A percentile compares a stretch with the other conserved stretches of the same genome.
phyloP scores from a whole-genome alignment of 164 flowering plant genomes.

The Paratinospora sagittata region DNA sequence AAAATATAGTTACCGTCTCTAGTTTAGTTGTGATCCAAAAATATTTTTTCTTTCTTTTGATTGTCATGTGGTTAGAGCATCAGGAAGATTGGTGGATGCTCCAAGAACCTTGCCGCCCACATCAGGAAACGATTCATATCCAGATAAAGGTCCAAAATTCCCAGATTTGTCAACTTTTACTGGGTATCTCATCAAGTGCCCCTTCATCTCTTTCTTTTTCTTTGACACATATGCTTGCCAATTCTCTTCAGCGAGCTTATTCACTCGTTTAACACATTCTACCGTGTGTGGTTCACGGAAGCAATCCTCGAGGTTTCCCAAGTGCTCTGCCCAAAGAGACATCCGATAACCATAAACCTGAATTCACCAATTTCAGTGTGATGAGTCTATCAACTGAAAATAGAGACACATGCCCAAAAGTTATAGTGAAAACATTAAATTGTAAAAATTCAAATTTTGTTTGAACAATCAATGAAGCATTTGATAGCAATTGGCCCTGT shows the following conservation, averaged over 20 bases:
- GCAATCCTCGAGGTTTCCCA: constrained; percentile 38
- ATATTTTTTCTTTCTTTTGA: too few species aligned
- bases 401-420: not conserved
- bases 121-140: constrained; percentile 62
- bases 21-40: not conserved
- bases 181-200: constrained; percentile 64
- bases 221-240: constrained; percentile 40
- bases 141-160: constrained; percentile 44
- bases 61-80: constrained; percentile 55
- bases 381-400: not conserved
- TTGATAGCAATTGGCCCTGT: not conserved
- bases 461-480: not conserved
- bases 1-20: not conserved
- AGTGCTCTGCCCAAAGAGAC: constrained; percentile 84
- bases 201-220: constrained; percentile 37
- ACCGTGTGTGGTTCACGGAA: constrained; percentile 39
- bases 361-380: constrained; percentile 6
- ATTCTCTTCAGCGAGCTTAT: constrained; percentile 39
- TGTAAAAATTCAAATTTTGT: not conserved
- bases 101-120: constrained; percentile 80
- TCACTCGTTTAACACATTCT: constrained; percentile 46
- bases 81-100: constrained; percentile 61
- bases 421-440: not conserved
- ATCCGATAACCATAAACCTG: constrained; percentile 74
- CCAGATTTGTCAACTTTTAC: constrained; percentile 41